Percentiles rank a stretch among this genome's conserved stretches.
Evolutionary conservation across 1,284 basidiomycete species (phyloP).

Genomic region (Boletus semigastroideus): DNA sequence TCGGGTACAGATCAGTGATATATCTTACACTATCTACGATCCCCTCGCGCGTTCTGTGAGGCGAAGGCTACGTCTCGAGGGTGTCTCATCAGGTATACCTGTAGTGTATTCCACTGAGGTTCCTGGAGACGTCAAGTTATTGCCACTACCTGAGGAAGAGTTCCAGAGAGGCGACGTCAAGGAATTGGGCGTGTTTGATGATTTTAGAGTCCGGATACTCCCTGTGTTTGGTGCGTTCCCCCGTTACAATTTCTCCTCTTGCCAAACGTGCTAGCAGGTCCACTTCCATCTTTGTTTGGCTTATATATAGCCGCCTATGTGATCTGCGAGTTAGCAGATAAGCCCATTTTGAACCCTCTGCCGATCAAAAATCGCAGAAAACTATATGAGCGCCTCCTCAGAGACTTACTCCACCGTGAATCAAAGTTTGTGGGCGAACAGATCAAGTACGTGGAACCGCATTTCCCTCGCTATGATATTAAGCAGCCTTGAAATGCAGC

Average conservation of each 20-base stretch:
- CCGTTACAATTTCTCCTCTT: neutral
- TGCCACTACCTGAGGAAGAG: constrained; percentile 92
- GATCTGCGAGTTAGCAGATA: constrained; percentile 78
- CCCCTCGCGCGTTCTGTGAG: constrained; percentile 92
- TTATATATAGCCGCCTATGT: constrained; percentile 87
- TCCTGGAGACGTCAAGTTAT: constrained; percentile 82
- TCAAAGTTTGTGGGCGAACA: constrained; percentile 56
- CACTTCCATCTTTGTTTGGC: constrained; percentile 86
- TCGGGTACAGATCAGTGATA: constrained; percentile 92
- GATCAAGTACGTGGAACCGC: constrained; percentile 44
- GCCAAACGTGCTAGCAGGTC: constrained; percentile 45
- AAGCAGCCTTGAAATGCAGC: constrained; percentile 39
- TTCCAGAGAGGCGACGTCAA: constrained; percentile 88
- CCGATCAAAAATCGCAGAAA: constrained; percentile 84
- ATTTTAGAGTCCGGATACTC: constrained; percentile 90
- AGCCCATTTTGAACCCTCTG: constrained; percentile 78
- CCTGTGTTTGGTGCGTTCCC: constrained; percentile 69
- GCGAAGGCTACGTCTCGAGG: constrained; percentile 70
- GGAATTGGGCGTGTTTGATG: constrained; percentile 90
- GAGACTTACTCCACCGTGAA: constrained; percentile 74
- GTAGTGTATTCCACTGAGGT: constrained; percentile 98
- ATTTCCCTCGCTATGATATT: neutral
- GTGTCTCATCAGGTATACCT: constrained; percentile 76
- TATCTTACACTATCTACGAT: constrained; percentile 92
- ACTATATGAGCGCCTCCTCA: constrained; percentile 79